Percentiles rank a stretch among this genome's conserved stretches.
These are phyloP conservation scores for Plasmodium vinckei DNA, from an alignment of 169 alveolate species.

Conservation along the genomic window DNA sequence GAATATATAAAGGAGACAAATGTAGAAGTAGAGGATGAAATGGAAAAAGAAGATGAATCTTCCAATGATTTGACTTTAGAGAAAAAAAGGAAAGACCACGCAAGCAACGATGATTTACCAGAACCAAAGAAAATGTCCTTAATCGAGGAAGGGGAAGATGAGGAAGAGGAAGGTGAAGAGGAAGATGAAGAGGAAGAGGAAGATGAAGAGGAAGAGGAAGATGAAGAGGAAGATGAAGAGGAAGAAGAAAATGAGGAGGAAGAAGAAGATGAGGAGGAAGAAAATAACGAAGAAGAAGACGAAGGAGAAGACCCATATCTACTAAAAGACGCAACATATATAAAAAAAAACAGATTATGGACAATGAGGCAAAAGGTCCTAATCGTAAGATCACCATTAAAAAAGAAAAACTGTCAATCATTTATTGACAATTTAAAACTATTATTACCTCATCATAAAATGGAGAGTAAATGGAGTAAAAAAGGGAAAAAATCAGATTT, in stretches of 20 bases:
- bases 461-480: conserved; percentile 91
- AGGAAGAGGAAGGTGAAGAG: background rate
- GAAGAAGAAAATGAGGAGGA: conserved; percentile 9
- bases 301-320: conserved; percentile 88
- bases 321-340: conserved; percentile 89
- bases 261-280: conserved; percentile 6
- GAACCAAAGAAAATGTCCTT: too few relatives aligned
- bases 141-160: background rate
- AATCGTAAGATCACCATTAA: conserved; percentile 96
- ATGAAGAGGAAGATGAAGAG: conserved; percentile 25
- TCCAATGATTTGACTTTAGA: too few relatives aligned
- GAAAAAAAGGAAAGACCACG: too few relatives aligned
- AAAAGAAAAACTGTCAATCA: conserved; percentile 93
- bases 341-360: conserved; percentile 92
- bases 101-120: too few relatives aligned
- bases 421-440: conserved; percentile 94
- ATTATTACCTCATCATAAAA: conserved; percentile 97
- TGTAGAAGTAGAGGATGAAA: background rate
- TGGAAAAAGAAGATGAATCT: background rate
- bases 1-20: too few relatives aligned
- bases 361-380: conserved; percentile 95
- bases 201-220: conserved; percentile 8
- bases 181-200: conserved; percentile 1
- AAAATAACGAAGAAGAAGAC: background rate
- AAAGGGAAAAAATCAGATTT: conserved; percentile 87